Evolutionary conservation across 1,284 basidiomycete species (phyloP), one percentile per base, ranked within the genome.

Genomic region (Gymnopus androsaceus): DNA sequence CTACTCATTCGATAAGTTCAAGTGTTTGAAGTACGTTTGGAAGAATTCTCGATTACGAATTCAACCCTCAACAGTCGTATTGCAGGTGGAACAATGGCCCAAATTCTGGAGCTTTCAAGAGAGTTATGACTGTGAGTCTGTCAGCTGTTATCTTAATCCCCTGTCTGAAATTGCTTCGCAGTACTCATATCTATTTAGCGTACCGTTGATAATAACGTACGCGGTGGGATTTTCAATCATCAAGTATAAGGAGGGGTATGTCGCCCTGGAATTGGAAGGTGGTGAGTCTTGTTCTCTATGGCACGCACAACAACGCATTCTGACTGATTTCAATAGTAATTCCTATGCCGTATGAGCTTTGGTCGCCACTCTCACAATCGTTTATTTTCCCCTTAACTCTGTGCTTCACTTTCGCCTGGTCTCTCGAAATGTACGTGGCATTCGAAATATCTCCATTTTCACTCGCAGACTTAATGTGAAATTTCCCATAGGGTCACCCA

Each of bases 1-100:
- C 38, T 91, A 87, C 85, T 85, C 83, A 3, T 91, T 88, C 66
- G 88, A 91, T 67, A 76, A 79, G 50, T 91, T 91, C 74, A 82
- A 78, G 62, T 90, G 87, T 67, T 67, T 90, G 45, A 81, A 66
- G 88, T 88, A 61, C 62, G 80, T 66, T 25, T 47, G 19, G 41
- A 48, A 19, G 50, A 8, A 25, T 30, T 21, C 37, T 34, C 5
- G 19, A 28, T 23, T 37, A n/a, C 50, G 33, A 3, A 33, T 15
- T 27, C 48, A 49, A 33, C 25, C 19, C 25, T 19, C 14, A 19
- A 15, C 45, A 28, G 5, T 37, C 41, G 23, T 4, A n/a, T 42
- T 15, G 21, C 52, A 89, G 88, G 67, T 90, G 86, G 87, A 81
- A 82, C 61, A 80, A 79, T 38, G 83, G 84, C 1, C 78, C 81